A percentile compares a stretch with the other conserved stretches of the same genome.
Conservation (phyloP, 352 stramenopile genomes). For the Phytopythium cucurbitacearum region DNA sequence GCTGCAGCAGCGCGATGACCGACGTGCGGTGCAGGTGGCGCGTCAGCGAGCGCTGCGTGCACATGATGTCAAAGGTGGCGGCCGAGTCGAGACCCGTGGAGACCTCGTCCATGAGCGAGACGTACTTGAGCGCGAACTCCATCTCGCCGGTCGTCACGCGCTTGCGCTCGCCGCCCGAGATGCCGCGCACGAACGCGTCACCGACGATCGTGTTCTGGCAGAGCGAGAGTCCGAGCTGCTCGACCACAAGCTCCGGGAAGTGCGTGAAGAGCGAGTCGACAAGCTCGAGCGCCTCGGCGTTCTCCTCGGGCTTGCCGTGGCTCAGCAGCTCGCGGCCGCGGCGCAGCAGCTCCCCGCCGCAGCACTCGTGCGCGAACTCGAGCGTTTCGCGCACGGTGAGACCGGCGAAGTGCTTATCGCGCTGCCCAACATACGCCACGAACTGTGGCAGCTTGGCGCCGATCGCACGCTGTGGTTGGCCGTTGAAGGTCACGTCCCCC, state of each 20-base stretch:
- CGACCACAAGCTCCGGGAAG: conserved; percentile 44
- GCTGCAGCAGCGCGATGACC: conserved; percentile 74
- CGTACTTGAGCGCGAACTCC: conserved; percentile 44
- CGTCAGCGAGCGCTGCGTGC: conserved; percentile 27
- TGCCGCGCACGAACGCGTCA: conserved; percentile 37
- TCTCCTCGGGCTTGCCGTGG: conserved; percentile 35
- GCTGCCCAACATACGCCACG: conserved; percentile 42
- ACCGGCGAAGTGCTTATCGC: conserved; percentile 29
- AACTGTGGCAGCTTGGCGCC: conserved; percentile 39
- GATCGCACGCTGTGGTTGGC: conserved; percentile 18
- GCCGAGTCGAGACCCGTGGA: conserved; percentile 88
- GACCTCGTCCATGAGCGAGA: conserved; percentile 88
- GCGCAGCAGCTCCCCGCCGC: conserved; percentile 31
- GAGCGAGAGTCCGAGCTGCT: conserved; percentile 45
- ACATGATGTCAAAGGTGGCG: conserved; percentile 87
- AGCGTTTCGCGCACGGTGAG: conserved; percentile 59
- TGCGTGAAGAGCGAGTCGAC: conserved; percentile 30
- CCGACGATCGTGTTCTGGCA: conserved; percentile 66
- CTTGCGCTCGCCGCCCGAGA: conserved; percentile 55
- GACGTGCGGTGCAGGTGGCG: conserved; percentile 26
- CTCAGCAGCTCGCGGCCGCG: conserved; percentile 24
- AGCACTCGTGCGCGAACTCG: conserved; percentile 50
- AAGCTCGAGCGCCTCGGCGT: conserved; percentile 23
- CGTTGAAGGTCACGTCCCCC: conserved; percentile 53
- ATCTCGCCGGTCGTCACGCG: conserved; percentile 37